Conservation (phyloP, 805 yeast species). For the Ogataea trehalophila region DNA sequence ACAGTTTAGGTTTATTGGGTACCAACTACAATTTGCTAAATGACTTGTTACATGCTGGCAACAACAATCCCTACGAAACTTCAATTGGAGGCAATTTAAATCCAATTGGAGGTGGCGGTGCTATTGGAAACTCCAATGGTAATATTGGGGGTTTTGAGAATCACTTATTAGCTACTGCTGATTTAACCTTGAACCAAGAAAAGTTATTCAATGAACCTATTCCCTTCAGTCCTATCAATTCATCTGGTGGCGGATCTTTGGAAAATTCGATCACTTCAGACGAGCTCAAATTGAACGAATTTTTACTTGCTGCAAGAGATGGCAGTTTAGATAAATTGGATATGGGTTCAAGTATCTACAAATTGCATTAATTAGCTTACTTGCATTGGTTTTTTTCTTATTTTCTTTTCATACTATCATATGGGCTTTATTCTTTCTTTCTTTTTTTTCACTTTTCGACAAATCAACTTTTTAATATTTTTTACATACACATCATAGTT, state of each 20-base stretch:
- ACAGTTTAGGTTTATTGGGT: conserved; percentile 22
- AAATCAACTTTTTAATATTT: not conserved
- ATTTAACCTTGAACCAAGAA: conserved; percentile 13
- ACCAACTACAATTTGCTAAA: conserved; percentile 17
- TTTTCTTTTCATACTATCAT: not conserved
- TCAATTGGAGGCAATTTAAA: not conserved
- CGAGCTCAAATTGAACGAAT: conserved; percentile 41
- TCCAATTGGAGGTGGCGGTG: too few relatives aligned
- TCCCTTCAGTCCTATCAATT: conserved; percentile 22
- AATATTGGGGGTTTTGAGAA: not conserved
- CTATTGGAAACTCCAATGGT: not conserved
- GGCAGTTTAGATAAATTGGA: conserved; percentile 52
- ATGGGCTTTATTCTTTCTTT: not conserved
- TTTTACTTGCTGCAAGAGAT: conserved; percentile 51
- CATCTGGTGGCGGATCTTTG: conserved; percentile 12
- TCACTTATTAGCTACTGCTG: not conserved
- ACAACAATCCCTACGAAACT: not conserved
- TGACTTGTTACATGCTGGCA: conserved; percentile 16
- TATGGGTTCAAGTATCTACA: conserved; percentile 36
- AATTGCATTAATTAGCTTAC: conserved; percentile 27
- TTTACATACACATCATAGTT: not conserved
- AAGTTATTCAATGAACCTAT: conserved; percentile 22
- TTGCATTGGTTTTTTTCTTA: not conserved
- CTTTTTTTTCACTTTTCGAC: not conserved
- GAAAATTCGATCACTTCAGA: conserved; percentile 16